Evolutionary conservation across 2,329 filamentous ascomycete genomes (phyloP), one percentile per base, ranked within the genome.

Genomic region (Byssoonygena ceratinophila): DNA sequence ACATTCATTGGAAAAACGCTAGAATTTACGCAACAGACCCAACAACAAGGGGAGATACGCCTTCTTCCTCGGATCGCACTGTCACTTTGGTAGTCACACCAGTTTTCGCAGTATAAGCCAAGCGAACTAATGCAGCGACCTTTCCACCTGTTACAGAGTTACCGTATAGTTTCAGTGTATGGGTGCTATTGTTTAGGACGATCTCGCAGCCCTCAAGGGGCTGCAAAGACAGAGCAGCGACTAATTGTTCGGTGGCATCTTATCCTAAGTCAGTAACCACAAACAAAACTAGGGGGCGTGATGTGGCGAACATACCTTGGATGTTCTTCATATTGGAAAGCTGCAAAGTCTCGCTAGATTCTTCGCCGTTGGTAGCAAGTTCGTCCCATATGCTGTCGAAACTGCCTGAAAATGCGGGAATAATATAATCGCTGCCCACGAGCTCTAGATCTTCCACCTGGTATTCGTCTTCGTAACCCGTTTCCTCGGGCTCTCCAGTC

Each of bases 321-420:
- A 98, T 94, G 64, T 86, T 89, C 82, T 94, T 95, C 64, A 92
- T 82, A 60, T 85, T 85, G 63, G 83, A 83, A 59, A 96, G 76
- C 70, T 91, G 88, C 67, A 95, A 74, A 34, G 91, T 98, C 74
- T 97, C 92, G 58, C 87, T 86, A 3, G 86, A 85, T 66, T 95
- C 87, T 64, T 95, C 88, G 48, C 90, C 89, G 25, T 85, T 76
- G n/a, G 87, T 85, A 50, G 87, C 88, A 50, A 91, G 82, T 70
- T 94, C 87, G 69, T 94, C 88, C 91, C 91, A 98, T 45, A 97
- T 80, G 63, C 94, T 88, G 66, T 87, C 88, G 67, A 97, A 98
- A 76, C 88, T 94, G 67, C 90, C 86, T 16, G 90, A 90, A 68
- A 94, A 98, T 1, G 88, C 84, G 18, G 92, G 92, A 45, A 95